Evolutionary conservation across 345 rosid species (phyloP).

Genomic region (Anacardium occidentale): DNA sequence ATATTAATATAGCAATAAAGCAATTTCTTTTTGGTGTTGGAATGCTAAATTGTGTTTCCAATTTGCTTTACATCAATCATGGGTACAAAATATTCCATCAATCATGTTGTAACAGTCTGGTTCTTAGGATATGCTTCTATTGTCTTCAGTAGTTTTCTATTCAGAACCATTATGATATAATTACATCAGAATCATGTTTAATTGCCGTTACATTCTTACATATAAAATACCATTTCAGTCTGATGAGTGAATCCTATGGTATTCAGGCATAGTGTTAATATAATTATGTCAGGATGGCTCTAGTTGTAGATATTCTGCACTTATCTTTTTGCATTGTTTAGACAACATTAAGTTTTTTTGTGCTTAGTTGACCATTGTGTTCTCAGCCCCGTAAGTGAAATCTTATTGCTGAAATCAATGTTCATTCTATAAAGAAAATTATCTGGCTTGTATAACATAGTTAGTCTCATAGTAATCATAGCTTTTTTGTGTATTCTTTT

Average conservation of each 20-base stretch:
- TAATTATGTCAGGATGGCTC: too few relatives aligned
- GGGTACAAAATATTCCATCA: too few relatives aligned
- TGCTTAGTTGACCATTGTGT: not conserved
- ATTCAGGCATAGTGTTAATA: too few relatives aligned
- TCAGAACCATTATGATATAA: too few relatives aligned
- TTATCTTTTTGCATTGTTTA: not conserved
- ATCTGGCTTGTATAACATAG: not conserved
- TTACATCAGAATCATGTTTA: too few relatives aligned
- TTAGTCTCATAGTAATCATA: not conserved
- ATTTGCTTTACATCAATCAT: not conserved
- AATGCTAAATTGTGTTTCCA: not conserved
- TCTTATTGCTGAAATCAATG: not conserved
- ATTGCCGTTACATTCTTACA: too few relatives aligned
- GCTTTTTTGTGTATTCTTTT: not conserved
- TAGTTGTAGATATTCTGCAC: too few relatives aligned
- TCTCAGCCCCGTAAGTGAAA: not conserved
- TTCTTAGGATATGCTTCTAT: not conserved
- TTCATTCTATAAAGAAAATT: not conserved
- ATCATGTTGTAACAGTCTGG: not conserved
- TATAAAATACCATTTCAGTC: too few relatives aligned
- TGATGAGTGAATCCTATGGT: too few relatives aligned
- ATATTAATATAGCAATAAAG: not conserved
- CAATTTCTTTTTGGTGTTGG: not conserved
- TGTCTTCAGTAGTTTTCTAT: not conserved
- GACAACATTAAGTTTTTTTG: not conserved